A percentile compares a stretch with the other conserved stretches of the same genome.
Conservation (phyloP, 177 flowering plant species). For the Vitis hybrid region DNA sequence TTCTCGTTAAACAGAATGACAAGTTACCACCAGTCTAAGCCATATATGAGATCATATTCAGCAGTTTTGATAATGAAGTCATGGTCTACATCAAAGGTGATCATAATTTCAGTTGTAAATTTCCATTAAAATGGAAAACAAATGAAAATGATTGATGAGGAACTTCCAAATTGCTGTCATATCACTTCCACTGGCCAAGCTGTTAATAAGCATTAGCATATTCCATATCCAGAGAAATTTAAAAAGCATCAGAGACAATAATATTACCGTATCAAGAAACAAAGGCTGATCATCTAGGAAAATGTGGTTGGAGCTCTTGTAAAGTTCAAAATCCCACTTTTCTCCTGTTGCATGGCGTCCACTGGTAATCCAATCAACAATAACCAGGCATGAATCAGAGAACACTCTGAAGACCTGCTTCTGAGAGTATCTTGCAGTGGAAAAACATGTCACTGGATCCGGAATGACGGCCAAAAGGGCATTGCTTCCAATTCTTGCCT, state of each 20-base stretch:
- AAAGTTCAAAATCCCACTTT: slow-evolving; percentile 79
- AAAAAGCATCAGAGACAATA: neutral
- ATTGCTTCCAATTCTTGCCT: slow-evolving; percentile 72
- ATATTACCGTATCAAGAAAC: slow-evolving; percentile 84
- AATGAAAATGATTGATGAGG: too few relatives aligned
- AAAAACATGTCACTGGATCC: slow-evolving; percentile 98
- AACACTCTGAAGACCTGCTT: slow-evolving; percentile 72
- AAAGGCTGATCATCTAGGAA: slow-evolving; percentile 61
- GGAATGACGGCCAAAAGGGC: slow-evolving; percentile 82
- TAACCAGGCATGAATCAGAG: slow-evolving; percentile 69
- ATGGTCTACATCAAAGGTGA: too few relatives aligned
- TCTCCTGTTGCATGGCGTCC: slow-evolving; percentile 97
- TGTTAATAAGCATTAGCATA: too few relatives aligned
- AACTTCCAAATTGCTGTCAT: too few relatives aligned
- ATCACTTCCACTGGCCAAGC: neutral
- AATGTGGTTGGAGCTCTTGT: slow-evolving; percentile 80
- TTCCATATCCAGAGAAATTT: neutral
- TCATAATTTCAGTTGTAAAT: too few relatives aligned
- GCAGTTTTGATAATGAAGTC: too few relatives aligned
- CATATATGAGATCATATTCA: too few relatives aligned
- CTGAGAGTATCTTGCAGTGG: slow-evolving; percentile 82
- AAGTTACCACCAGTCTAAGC: too few relatives aligned
- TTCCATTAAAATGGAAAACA: too few relatives aligned
- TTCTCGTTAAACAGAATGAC: too few relatives aligned
- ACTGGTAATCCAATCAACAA: slow-evolving; percentile 98